These are phyloP conservation scores for Solanum sejunctum DNA, from an alignment of 257 asterid species.

Conservation along the genomic window DNA sequence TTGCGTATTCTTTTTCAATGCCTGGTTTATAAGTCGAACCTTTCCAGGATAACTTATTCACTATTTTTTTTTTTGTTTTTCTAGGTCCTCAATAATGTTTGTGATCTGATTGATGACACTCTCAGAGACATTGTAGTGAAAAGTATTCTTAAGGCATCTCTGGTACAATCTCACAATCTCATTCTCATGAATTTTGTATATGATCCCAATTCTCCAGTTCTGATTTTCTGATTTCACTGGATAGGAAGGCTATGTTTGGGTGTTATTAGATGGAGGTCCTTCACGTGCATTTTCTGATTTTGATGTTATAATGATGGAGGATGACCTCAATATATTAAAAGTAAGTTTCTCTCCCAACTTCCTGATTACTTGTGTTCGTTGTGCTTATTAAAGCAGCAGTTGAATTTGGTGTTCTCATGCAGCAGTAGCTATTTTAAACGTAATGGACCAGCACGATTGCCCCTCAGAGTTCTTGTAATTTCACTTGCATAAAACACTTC, in stretches of 20 bases:
- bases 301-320: constrained; percentile 68
- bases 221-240: constrained; percentile 15
- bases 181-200: constrained; percentile 2
- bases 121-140: constrained; percentile 79
- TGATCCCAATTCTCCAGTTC: constrained; percentile 2
- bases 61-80: constrained; percentile 14
- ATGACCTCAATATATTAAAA: constrained; percentile 69
- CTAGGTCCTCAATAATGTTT: constrained; percentile 72
- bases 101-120: constrained; percentile 59
- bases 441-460: background rate
- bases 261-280: constrained; percentile 96
- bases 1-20: background rate
- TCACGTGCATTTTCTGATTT: constrained; percentile 75
- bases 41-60: background rate
- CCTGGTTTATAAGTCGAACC: background rate
- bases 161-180: constrained; percentile 38
- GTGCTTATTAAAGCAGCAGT: background rate
- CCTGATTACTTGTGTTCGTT: background rate
- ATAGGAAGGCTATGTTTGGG: constrained; percentile 93
- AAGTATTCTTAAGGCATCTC: constrained; percentile 72
- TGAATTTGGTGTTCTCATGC: background rate
- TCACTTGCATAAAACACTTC: background rate
- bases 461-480: background rate
- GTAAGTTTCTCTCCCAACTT: constrained; percentile 22
- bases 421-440: background rate